Evolutionary conservation across 2,329 filamentous ascomycete genomes (phyloP), one percentile per base, ranked within the genome.

Genomic region (Beauveria sp.): DNA sequence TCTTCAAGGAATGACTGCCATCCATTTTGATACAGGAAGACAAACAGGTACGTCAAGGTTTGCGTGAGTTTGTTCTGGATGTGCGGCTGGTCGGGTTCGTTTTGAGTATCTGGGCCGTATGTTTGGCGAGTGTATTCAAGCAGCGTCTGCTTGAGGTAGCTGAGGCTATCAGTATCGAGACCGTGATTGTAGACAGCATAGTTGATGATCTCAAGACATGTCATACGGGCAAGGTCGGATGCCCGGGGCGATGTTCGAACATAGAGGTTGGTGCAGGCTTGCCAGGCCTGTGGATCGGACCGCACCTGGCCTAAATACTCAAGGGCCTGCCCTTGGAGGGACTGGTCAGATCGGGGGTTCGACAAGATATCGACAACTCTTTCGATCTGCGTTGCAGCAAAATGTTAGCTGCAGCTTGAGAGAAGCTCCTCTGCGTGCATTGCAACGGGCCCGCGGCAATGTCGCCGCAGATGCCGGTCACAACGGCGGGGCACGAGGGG

Each of bases 61-160:
- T 99, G 95, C 51, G 93, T 93, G 67, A 99, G 85, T 77, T 99
- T 99, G 79, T 98, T 99, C 76, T 98, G 93, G 49, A 99, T 88
- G 66, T 85, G 84, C 26, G 85, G 74, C 9, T 88, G 85, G 72
- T 99, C 95, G 65, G 87, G 77, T 63, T 81, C 79, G 62, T 83
- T 81, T 61, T 83, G 81, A 10, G 79, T 74, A 40, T 79, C 79
- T 45, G 81, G 78, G 59, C 86, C 83, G 73, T 97, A 98, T 54
- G 83, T 86, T 68, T 88, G 84, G 66, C 85, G 85, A 64, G 95
- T 83, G 74, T 98, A 97, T 67, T 85, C 83, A 77, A 96, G 81
- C 66, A 99, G 79, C 50, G 86, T 89, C 68, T 95, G 87, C 74
- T 90, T 92, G 69, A 98, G 85, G 71, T 88, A 88, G 53, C 80